Base-by-base conservation (phyloP, 805 yeast species). In the Saccharomycopsis babjevae region DNA sequence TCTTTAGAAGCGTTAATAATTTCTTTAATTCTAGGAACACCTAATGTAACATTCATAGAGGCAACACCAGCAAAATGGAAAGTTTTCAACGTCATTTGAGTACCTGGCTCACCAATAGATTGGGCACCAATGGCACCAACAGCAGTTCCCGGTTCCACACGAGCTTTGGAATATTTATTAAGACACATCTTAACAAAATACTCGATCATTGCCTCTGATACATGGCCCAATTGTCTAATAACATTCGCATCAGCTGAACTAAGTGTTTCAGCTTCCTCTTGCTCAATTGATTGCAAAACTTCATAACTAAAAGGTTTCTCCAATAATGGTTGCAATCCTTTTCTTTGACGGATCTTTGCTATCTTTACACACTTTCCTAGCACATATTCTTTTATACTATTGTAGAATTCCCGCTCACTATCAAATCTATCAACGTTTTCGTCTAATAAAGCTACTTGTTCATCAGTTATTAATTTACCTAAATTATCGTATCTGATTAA, bases 51-150 rank as follows among this genome's bases (percentile, higher is more conserved):
- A 77, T 94, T 94, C 97, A 93, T 94, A 56, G 97, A 88, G 40
- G 99, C 98, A 61, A 94, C 99, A 80, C 99, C 99, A 69, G 99
- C 99, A 80, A 94, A 94, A 79, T 94, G 99, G 89, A 93, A 93
- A 62, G 96, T 88, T 72, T 88, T 88, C 70, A 88, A 80, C 4
- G 99, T 94, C 99, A 94, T 94, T 76, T 94, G 99, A 0, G 99
- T 94, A 72, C 98, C 99, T 25, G 99, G 99, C 71, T 93, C 99
- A 76, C 99, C 99, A 77, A 94, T 94, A 54, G 97, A 89, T 72
- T 94, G 99, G 0, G 99, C 99, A 67, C 98, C 99, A 75, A 94
- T 92, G 30, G 99, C 98, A 66, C 99, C 99, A 60, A 94, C 98
- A 1, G 99, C 99, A 3, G 99, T 94, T 64, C 98, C 99, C 1